Base-by-base conservation (phyloP, 2,329 filamentous ascomycete species). In the Stagonosporopsis chrysanthemi region DNA sequence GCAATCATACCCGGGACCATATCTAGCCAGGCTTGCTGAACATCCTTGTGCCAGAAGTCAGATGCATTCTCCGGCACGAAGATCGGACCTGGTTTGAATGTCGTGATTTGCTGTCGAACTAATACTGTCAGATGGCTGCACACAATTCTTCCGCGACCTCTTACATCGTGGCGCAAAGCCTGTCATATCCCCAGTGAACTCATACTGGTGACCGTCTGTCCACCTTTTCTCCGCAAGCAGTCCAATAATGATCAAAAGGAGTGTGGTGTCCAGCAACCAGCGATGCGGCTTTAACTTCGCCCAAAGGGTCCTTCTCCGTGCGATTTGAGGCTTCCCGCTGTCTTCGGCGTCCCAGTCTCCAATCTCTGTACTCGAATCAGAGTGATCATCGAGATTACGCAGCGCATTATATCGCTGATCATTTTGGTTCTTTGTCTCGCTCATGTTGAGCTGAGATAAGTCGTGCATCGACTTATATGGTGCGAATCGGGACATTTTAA, bases 81-180 rank as follows among this genome's bases (percentile, higher is more conserved):
- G 0, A 55, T 35, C 7, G 56, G 24, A 19, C 70, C 56, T 8
- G 69, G 70, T 41, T 58, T 62, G 56, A 74, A 74, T 11, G 48
- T 66, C 8, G 66, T 58, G 39, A 74, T 68, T 38, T 74, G 68
- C 43, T 74, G 71, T 1, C 68, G 70, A 48, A 75, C 67, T 71
- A 33, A 14, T 26, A 1, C 7, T 17, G 50, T 66, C 46, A 61
- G 49, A 15, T n/a, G 19, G 1, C 22, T 28, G 22, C 24, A 14
- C 33, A 19, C 23, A 15, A 4, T 14, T 23, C 12, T 7, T 12
- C 11, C 22, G n/a, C 11, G 6, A 19, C 17, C 12, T 56, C 62
- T 42, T 52, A 68, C 68, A 75, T n/a, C 5, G 57, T n/a, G 72
- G 72, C 17, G 70, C 70, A 56, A 74, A 75, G 5, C 71, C 71